phyloP scores from a whole-genome alignment of 768 basidiomycete species.

The Imleria badia region DNA sequence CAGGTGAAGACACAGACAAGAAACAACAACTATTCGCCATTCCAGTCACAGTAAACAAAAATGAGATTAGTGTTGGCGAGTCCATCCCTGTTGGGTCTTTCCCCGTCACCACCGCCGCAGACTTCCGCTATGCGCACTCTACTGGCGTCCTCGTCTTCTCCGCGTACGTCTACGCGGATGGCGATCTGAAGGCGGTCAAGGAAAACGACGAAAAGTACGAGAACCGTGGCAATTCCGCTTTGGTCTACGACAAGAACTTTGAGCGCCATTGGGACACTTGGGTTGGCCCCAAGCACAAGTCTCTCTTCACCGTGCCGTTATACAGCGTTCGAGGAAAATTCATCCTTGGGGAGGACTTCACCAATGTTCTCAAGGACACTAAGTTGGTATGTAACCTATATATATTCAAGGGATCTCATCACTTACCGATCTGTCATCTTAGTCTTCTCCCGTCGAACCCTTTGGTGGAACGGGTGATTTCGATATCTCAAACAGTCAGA shows the following conservation, averaged over 20 bases:
- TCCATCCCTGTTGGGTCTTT: constrained; percentile 57
- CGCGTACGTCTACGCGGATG: constrained; percentile 76
- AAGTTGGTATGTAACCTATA: constrained; percentile 52
- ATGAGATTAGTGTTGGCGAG: constrained; percentile 36
- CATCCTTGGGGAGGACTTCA: constrained; percentile 50
- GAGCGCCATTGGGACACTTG: constrained; percentile 83
- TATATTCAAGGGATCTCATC: not conserved
- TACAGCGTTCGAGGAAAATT: constrained; percentile 48
- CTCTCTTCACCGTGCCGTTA: constrained; percentile 71
- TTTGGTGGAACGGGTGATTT: constrained; percentile 86
- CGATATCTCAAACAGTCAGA: constrained; percentile 62
- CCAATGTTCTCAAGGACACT: constrained; percentile 64
- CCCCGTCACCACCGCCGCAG: constrained; percentile 64
- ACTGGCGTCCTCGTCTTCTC: constrained; percentile 78
- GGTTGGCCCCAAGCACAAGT: constrained; percentile 66
- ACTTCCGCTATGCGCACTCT: constrained; percentile 65
- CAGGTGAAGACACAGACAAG: constrained; percentile 44
- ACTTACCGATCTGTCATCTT: not conserved
- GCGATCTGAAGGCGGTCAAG: constrained; percentile 64
- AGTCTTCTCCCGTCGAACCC: constrained; percentile 79
- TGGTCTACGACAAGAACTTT: constrained; percentile 67
- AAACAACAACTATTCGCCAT: constrained; percentile 60
- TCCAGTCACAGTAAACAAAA: constrained; percentile 46
- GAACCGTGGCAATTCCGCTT: constrained; percentile 68
- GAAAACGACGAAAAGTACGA: constrained; percentile 72